Conservation (phyloP, 345 rosid species). For the Hibiscus trionum region DNA sequence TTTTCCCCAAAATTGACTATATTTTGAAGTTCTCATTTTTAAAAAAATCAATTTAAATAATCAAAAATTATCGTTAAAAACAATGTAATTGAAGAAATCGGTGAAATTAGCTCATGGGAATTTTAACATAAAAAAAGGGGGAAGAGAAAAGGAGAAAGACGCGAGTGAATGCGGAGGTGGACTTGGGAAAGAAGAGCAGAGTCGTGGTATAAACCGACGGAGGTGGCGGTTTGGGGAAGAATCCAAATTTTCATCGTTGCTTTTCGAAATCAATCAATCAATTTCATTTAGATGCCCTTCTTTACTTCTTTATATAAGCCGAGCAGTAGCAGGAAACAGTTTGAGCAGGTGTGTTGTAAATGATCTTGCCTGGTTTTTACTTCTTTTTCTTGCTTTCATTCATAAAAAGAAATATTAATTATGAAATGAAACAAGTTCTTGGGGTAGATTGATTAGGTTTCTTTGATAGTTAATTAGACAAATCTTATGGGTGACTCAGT, state of each 20-base stretch:
- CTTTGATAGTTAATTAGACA: not conserved
- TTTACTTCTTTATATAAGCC: not conserved
- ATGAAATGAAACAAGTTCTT: not conserved
- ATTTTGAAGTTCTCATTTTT: too few relatives aligned
- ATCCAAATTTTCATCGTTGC: not conserved
- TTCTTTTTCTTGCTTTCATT: not conserved
- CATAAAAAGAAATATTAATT: not conserved
- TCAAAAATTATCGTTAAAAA: too few relatives aligned
- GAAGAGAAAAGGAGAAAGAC: not conserved
- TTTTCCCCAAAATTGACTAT: too few relatives aligned
- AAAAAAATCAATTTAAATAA: too few relatives aligned
- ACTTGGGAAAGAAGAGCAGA: not conserved
- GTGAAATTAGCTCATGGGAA: not conserved
- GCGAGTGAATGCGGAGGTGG: not conserved
- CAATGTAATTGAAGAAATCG: not conserved
- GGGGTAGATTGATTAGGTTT: not conserved
- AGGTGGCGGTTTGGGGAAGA: not conserved
- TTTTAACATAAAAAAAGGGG: not conserved
- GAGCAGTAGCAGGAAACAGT: constrained; percentile 3
- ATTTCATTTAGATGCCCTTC: not conserved
- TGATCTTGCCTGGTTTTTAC: not conserved
- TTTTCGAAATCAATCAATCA: not conserved
- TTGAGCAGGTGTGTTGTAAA: constrained; percentile 3
- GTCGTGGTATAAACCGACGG: not conserved
- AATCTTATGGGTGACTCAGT: not conserved